Evolutionary conservation across 345 rosid genomes (phyloP).

Genomic region (Atalantia buxifolia): DNA sequence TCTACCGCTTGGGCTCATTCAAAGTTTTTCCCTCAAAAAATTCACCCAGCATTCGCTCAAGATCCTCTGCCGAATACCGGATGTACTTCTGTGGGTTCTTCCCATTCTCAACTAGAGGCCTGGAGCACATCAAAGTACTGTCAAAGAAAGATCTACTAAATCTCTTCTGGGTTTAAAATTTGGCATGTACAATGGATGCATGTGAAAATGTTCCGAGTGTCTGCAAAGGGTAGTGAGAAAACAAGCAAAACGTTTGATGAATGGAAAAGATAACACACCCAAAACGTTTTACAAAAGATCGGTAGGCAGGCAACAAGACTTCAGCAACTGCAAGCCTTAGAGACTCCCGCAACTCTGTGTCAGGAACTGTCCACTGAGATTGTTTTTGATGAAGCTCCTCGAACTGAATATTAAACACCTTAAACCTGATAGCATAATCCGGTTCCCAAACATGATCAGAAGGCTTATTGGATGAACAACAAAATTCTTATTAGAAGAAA

Average conservation of each 20-base stretch:
- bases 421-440: constrained; percentile 55
- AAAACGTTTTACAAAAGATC: constrained; percentile 83
- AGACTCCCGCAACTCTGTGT: constrained; percentile 92
- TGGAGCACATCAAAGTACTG: constrained; percentile 21
- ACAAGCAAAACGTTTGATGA: constrained; percentile 75
- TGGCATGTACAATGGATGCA: background rate
- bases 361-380: constrained; percentile 97
- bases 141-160: background rate
- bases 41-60: constrained; percentile 86
- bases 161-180: background rate
- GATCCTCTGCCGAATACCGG: constrained; percentile 80
- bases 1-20: constrained; percentile 69
- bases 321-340: constrained; percentile 98
- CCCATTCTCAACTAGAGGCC: constrained; percentile 87
- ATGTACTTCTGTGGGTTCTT: constrained; percentile 83
- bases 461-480: background rate
- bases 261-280: constrained; percentile 44
- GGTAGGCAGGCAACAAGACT: constrained; percentile 92
- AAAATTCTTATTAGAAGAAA: background rate
- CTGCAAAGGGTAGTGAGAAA: background rate
- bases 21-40: constrained; percentile 85
- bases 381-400: constrained; percentile 98
- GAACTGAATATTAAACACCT: constrained; percentile 80
- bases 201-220: no score
- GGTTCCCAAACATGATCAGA: constrained; percentile 19